Evolutionary conservation across 208 protist genomes (phyloP), one percentile per base, ranked within the genome.

Genomic region (Acanthamoeba castellanii): DNA sequence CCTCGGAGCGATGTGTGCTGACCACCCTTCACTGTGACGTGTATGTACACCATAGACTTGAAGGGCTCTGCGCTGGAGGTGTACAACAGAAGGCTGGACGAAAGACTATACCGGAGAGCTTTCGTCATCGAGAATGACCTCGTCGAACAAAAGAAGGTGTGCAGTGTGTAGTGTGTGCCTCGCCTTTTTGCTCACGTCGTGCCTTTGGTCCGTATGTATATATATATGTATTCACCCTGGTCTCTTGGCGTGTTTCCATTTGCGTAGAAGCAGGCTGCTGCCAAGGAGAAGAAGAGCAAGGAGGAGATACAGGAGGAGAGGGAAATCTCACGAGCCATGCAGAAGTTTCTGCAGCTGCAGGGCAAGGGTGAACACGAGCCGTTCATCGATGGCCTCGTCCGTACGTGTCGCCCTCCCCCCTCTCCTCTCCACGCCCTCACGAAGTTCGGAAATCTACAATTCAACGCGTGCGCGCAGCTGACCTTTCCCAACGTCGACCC

Each of bases 1-100:
- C 37, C 2, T 42, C 37, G 37, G 37, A 42, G 37, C 37, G 37
- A 3, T 3, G 22, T 72, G n/a, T 34, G 66, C 22, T 34, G 22
- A 34, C 66, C 66, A 74, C 66, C 11, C n/a, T 30, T 74, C 66
- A 3, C 27, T 30, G 11, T 30, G 27, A 76, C 13, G 37, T n/a
- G 22, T 2, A 45, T 8, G 25, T 8, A 2, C 1, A 11, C 22
- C 9, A 25, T 34, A 82, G 82, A 89, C 13, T 66, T 89, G 47
- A 89, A 89, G 32, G 47, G 32, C 5, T 6, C 25, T 6, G 52
- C 55, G 47, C 22, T 89, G 47, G 82, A 89, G 30, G 82, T 89
- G 52, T 89, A 89, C 55, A 89, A 89, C 82, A 68, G 82, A 42
- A 89, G 55, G n/a, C 52, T 89, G 25, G 37, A 89, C 16, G 82